Conservation (phyloP, 345 rosid genomes). For the Rhizophora mangle region DNA sequence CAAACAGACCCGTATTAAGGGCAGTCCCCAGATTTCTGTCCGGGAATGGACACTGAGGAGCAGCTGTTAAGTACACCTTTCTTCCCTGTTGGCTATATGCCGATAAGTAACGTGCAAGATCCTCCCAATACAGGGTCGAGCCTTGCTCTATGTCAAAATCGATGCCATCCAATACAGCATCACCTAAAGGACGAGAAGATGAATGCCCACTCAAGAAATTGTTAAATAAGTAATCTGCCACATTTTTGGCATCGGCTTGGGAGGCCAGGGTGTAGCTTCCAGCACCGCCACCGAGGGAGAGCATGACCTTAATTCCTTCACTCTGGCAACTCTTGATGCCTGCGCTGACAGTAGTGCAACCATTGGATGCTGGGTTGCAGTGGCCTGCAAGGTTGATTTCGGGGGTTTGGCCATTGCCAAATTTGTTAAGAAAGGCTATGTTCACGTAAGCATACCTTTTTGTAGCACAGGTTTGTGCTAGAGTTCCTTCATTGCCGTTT, state of each 20-base stretch:
- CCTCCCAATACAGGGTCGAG: conserved; percentile 16
- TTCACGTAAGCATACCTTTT: conserved; percentile 23
- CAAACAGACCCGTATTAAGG: conserved; percentile 25
- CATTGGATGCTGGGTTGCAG: conserved; percentile 24
- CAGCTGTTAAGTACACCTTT: conserved; percentile 27
- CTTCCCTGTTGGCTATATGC: conserved; percentile 11
- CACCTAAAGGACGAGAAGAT: conserved; percentile 25
- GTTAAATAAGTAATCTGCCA: conserved; percentile 27
- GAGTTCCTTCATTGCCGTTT: conserved; percentile 35
- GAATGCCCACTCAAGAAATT: conserved; percentile 31
- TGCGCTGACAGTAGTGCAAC: conserved; percentile 15
- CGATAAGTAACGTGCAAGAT: conserved; percentile 24
- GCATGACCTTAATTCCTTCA: conserved; percentile 29
- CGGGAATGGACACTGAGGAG: conserved; percentile 35
- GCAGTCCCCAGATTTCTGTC: conserved; percentile 26
- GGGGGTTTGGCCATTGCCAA: conserved; percentile 28
- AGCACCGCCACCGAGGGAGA: conserved; percentile 31
- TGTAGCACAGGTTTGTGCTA: conserved; percentile 26
- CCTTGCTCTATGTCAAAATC: conserved; percentile 32
- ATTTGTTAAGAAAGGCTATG: conserved; percentile 34
- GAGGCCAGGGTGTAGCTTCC: conserved; percentile 29
- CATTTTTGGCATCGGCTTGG: conserved; percentile 19
- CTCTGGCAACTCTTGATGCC: conserved; percentile 25
- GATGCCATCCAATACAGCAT: conserved; percentile 24
- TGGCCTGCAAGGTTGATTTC: conserved; percentile 32